Evolutionary conservation across 148 eudicot species (phyloP).

Genomic region (Silene latifolia): DNA sequence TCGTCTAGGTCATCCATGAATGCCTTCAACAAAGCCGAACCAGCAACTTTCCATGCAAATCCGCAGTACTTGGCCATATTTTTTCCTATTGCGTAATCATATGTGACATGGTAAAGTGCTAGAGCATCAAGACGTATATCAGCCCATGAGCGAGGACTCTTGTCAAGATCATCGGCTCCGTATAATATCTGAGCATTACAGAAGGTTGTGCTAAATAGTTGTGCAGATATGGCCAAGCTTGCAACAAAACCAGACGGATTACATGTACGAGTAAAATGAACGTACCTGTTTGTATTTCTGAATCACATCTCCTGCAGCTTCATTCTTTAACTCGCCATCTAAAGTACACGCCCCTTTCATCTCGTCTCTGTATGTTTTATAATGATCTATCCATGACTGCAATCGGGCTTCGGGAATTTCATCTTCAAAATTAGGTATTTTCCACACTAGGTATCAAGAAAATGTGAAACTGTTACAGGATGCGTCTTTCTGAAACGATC

Average conservation of each 20-base stretch:
- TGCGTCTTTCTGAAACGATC: too few relatives aligned
- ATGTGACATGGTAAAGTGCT: constrained; percentile 48
- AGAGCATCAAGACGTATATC: constrained; percentile 51
- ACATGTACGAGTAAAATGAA: neutral
- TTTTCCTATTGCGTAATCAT: constrained; percentile 33
- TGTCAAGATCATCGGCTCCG: constrained; percentile 40
- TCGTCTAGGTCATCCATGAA: constrained; percentile 13
- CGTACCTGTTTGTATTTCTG: constrained; percentile 51
- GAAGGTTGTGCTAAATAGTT: too few relatives aligned
- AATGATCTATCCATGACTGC: constrained; percentile 37
- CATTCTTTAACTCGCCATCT: constrained; percentile 22
- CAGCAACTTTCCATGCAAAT: constrained; percentile 80
- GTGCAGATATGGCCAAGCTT: too few relatives aligned
- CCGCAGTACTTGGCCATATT: constrained; percentile 28
- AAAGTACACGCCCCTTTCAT: constrained; percentile 36
- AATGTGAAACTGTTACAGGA: neutral
- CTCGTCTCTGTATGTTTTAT: constrained; percentile 36
- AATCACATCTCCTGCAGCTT: constrained; percentile 29
- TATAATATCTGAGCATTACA: constrained; percentile 38
- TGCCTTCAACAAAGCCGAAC: constrained; percentile 22
- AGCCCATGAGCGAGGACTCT: constrained; percentile 34
- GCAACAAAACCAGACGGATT: neutral
- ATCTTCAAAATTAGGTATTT: constrained; percentile 42
- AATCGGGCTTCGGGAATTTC: constrained; percentile 30
- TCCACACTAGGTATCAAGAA: constrained; percentile 31